phyloP scores from a whole-genome alignment of 371 early-diverging fungal species.

The Batrachochytrium dendrobatidis region DNA sequence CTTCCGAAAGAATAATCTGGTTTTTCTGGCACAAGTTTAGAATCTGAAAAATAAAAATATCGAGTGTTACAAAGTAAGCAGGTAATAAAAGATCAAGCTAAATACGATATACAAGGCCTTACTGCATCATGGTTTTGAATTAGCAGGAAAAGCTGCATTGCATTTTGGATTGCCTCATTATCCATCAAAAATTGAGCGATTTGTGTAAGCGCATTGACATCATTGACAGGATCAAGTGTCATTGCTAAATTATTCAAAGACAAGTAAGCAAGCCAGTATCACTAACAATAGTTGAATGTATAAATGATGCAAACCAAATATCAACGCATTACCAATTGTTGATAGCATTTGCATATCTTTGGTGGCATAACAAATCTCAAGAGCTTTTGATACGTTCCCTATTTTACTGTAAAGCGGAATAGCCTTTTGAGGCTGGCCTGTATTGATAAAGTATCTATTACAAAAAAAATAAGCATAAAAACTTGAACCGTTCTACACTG shows the following conservation, averaged over 20 bases:
- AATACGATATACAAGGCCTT: no score
- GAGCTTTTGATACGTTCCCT: slow-evolving; percentile 30
- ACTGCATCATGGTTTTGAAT: no score
- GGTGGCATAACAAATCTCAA: slow-evolving; percentile 33
- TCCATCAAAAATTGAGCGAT: slow-evolving; percentile 26
- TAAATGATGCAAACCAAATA: slow-evolving; percentile 1
- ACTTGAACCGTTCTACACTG: neutral
- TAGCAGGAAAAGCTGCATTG: slow-evolving; percentile 23
- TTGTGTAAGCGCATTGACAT: slow-evolving; percentile 20
- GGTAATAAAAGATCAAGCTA: no score
- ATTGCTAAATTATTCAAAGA: slow-evolving; percentile 8
- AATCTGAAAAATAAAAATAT: slow-evolving; percentile 18
- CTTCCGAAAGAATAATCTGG: slow-evolving; percentile 33
- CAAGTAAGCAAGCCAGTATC: neutral
- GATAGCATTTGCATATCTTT: slow-evolving; percentile 27
- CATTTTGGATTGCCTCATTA: slow-evolving; percentile 20
- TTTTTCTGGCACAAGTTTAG: slow-evolving; percentile 23
- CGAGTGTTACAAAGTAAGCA: no score
- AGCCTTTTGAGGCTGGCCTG: slow-evolving; percentile 25
- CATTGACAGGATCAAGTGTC: slow-evolving; percentile 18
- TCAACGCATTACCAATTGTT: slow-evolving; percentile 22
- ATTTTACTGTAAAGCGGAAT: slow-evolving; percentile 30
- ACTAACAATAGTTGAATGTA: slow-evolving; percentile 3
- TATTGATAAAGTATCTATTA: slow-evolving; percentile 5
- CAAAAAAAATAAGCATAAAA: neutral